These are phyloP conservation scores for Malus hybrid DNA, from an alignment of 331 rosid species.

Conservation along the genomic window DNA sequence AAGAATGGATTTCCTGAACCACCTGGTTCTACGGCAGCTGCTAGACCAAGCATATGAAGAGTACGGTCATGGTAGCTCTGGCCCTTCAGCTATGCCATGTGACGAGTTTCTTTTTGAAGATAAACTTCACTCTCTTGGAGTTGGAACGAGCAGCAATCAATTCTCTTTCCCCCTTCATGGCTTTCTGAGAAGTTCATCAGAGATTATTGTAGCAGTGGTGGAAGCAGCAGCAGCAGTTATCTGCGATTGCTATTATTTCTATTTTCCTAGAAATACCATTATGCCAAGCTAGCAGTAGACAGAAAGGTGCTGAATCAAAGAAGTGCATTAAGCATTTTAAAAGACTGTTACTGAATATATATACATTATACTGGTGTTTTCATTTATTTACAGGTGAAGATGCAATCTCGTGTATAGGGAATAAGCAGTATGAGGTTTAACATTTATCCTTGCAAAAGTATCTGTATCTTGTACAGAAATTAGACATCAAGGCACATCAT, in stretches of 20 bases:
- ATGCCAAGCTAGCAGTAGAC: background rate
- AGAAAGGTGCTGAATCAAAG: background rate
- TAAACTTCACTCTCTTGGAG: conserved; percentile 27
- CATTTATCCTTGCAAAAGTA: background rate
- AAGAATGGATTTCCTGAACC: conserved; percentile 45
- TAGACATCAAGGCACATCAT: background rate
- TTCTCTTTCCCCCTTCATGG: background rate
- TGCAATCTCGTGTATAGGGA: background rate
- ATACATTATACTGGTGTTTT: background rate
- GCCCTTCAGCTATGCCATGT: conserved; percentile 52
- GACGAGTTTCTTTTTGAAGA: conserved; percentile 46
- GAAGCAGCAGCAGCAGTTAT: too few relatives aligned
- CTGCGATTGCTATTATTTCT: background rate
- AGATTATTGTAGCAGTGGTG: too few relatives aligned
- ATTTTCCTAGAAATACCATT: background rate
- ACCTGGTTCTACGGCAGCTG: conserved; percentile 42
- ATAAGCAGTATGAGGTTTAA: background rate
- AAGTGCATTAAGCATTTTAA: background rate
- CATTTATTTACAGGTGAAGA: background rate
- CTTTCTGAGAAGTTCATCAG: conserved; percentile 4
- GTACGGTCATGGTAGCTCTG: conserved; percentile 31
- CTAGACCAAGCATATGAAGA: conserved; percentile 48
- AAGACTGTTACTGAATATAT: background rate
- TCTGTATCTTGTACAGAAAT: background rate
- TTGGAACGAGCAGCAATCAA: background rate